These are phyloP conservation scores for Phytophthora meadii DNA, from an alignment of 352 stramenopile genomes.

Conservation along the genomic window DNA sequence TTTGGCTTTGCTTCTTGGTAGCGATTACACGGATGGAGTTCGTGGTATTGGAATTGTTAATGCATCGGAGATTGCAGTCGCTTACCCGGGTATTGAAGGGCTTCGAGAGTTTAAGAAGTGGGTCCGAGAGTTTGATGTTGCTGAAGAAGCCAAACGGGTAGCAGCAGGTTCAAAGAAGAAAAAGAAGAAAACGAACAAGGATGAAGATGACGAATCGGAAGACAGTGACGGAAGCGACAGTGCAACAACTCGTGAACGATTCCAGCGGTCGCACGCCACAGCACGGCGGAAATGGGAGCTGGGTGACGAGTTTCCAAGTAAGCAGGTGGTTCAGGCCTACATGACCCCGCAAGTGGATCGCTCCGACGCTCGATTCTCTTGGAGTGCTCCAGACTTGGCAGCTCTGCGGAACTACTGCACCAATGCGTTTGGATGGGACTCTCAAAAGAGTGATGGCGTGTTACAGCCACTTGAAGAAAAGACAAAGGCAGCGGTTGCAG, in stretches of 20 bases:
- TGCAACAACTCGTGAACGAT: constrained; percentile 68
- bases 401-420: constrained; percentile 90
- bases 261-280: constrained; percentile 93
- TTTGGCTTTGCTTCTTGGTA: constrained; percentile 94
- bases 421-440: constrained; percentile 93
- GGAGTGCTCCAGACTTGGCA: constrained; percentile 90
- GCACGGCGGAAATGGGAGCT: constrained; percentile 92
- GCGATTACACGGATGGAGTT: constrained; percentile 95
- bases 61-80: constrained; percentile 76
- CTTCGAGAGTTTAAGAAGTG: constrained; percentile 85
- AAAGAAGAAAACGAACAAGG: constrained; percentile 48
- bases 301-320: constrained; percentile 94
- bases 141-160: constrained; percentile 59
- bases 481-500: constrained; percentile 35
- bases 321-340: constrained; percentile 94
- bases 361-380: constrained; percentile 91
- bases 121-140: constrained; percentile 72
- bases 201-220: constrained; percentile 41
- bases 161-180: constrained; percentile 40
- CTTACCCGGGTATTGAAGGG: constrained; percentile 88
- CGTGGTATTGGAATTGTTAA: constrained; percentile 88
- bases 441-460: constrained; percentile 88
- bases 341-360: constrained; percentile 89
- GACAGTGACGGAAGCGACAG: constrained; percentile 45
- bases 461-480: constrained; percentile 91